phyloP scores from a whole-genome alignment of 1,284 basidiomycete genomes.

The Takashimella koratensis region DNA sequence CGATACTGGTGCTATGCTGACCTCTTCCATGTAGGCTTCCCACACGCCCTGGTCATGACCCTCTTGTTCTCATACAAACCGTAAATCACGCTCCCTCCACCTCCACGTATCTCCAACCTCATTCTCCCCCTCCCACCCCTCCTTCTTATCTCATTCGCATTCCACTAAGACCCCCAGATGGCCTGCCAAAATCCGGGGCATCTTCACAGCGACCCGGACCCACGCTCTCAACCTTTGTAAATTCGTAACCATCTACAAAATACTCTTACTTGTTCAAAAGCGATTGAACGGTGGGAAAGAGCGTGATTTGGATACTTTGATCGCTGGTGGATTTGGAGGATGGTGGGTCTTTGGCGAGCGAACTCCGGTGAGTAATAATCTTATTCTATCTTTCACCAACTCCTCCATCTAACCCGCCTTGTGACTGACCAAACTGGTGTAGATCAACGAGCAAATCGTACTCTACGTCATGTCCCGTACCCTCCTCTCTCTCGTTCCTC shows the following conservation, averaged over 20 bases:
- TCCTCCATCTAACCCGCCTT: neutral
- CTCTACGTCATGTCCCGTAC: conserved; percentile 90
- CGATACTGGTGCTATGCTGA: too few species aligned
- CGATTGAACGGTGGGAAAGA: conserved; percentile 76
- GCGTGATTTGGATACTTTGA: conserved; percentile 75
- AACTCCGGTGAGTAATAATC: conserved; percentile 58
- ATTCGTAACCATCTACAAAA: conserved; percentile 93
- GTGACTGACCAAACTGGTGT: neutral
- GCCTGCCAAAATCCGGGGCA: conserved; percentile 52
- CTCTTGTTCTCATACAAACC: conserved; percentile 85
- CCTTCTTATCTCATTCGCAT: neutral
- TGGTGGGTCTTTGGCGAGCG: conserved; percentile 91
- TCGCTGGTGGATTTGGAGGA: conserved; percentile 88
- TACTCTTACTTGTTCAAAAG: conserved; percentile 73
- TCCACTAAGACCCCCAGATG: conserved; percentile 15
- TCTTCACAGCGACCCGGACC: conserved; percentile 77
- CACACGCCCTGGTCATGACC: conserved; percentile 99
- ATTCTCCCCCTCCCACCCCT: neutral
- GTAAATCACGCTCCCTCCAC: conserved; percentile 54
- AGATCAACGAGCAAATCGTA: conserved; percentile 98
- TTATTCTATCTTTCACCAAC: neutral
- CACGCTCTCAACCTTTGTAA: conserved; percentile 73
- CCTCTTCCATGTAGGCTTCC: conserved; percentile 69
- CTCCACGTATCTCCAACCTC: neutral
- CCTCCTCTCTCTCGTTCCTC: conserved; percentile 79